Evolutionary conservation across 805 yeast genomes (phyloP).

Genomic region (Ascoidea asiatica): DNA sequence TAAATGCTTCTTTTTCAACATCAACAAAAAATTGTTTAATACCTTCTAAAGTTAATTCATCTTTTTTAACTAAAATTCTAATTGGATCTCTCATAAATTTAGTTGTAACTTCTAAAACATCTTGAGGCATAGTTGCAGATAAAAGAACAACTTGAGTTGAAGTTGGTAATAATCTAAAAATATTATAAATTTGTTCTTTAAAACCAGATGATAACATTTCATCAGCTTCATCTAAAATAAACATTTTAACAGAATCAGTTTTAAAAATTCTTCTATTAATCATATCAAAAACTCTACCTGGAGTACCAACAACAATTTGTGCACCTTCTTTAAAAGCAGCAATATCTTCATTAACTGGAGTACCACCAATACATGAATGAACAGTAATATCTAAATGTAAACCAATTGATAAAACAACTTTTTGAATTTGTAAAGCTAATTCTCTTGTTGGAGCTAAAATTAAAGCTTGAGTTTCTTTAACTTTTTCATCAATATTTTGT

Average conservation of each 20-base stretch:
- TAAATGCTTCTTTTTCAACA: constrained; percentile 87
- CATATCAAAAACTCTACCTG: constrained; percentile 96
- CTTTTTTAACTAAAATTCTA: constrained; percentile 87
- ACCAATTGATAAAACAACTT: constrained; percentile 82
- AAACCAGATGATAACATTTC: constrained; percentile 90
- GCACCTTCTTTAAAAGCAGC: constrained; percentile 76
- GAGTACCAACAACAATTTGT: constrained; percentile 94
- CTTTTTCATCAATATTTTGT: constrained; percentile 59
- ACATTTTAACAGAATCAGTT: constrained; percentile 80
- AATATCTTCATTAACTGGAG: constrained; percentile 76
- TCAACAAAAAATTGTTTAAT: constrained; percentile 85
- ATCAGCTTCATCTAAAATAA: constrained; percentile 96
- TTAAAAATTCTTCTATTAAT: constrained; percentile 78
- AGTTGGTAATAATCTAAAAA: constrained; percentile 77
- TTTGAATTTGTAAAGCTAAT: constrained; percentile 91
- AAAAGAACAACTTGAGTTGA: constrained; percentile 89
- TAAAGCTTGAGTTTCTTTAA: constrained; percentile 78
- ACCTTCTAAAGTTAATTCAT: constrained; percentile 91
- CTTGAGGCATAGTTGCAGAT: constrained; percentile 89
- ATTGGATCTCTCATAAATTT: constrained; percentile 94
- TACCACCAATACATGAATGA: constrained; percentile 98
- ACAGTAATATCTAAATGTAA: constrained; percentile 80
- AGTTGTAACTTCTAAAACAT: constrained; percentile 80
- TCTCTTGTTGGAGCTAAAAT: constrained; percentile 97
- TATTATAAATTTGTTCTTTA: constrained; percentile 90